Base-by-base conservation (phyloP, 2,329 filamentous ascomycete species). In the Aspergillus phoenicis region DNA sequence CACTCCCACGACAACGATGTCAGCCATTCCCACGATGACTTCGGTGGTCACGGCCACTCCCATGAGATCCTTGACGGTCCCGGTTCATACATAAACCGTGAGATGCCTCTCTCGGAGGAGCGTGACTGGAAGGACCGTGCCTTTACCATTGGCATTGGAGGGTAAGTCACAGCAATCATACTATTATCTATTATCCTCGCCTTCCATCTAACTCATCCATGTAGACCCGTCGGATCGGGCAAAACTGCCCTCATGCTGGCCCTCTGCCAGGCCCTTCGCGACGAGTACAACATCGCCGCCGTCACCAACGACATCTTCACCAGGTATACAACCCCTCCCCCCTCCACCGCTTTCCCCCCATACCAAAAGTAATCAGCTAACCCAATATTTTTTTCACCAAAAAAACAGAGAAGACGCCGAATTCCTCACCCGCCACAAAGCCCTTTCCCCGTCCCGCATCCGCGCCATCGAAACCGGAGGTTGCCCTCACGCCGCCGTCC, bases 241-340 rank as follows among this genome's bases (percentile, higher is more conserved):
- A 99, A 99, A 79, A 98, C 95, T 0, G 95, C 95, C 17, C 86
- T 98, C 28, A 98, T 99, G 94, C 88, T 97, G 10, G 89, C 91
- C 41, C 90, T 98, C 68, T 97, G 93, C 82, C 88, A 88, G 38
- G 89, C 90, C 7, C 88, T 99, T 6, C 90, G 95, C 63, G 83
- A 88, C 54, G 82, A 85, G 58, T 93, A 91, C 85, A 92, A 89
- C 73, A 90, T 99, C 71, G 95, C 95, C 0, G 95, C 93, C 62
- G 94, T 99, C 22, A 99, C 95, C 53, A 98, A 98, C 84, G 94
- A 98, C 83, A 98, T 98, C 83, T 98, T 98, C 84, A 98, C 94
- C 22, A 90, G 84, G 78, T 81, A 66, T n/a, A 67, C 63, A 30
- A 30, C 11, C 28, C 7, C 45, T 39, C 11, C 43, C 17, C 28